Base-by-base conservation (phyloP, 495 filamentous ascomycete genomes). In the Penicillium cinerascens region DNA sequence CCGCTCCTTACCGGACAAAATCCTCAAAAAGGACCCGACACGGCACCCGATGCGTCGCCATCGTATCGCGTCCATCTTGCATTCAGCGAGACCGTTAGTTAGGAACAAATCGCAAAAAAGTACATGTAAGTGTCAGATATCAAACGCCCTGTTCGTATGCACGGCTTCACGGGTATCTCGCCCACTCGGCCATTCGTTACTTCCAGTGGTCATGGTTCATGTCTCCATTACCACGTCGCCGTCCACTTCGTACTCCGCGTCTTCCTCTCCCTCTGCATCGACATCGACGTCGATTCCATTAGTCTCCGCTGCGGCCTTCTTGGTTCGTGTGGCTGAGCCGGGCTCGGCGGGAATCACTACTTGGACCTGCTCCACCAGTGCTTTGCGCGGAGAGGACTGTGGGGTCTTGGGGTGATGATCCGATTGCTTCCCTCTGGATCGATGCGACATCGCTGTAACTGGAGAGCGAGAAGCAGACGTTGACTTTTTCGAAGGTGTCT, bases 341-440 rank as follows among this genome's bases (percentile, higher is more conserved):
- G 65, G 54, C 15, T 69, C 69, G 15, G 63, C 60, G 4, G 70
- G 56, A 16, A 75, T 42, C 38, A 75, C 39, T 18, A 74, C 58
- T 46, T 71, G 60, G 16, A 75, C 38, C 47, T 75, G 67, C 47
- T 75, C 72, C n/a, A 75, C 67, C 22, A 73, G 49, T 2, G 72
- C 63, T 42, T 75, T 75, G 39, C 67, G 69, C 26, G 40, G 66
- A 41, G 64, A 64, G 1, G 72, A 71, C 11, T 62, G 60, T 3
- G 63, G 60, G 4, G 60, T 64, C n/a, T 56, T 66, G n/a, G 53
- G 16, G n/a, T 37, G 50, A 2, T 55, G 50, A 10, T 51, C 54
- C 5, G 55, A 40, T 9, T 56, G 45, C 9, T 48, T 56, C 8
- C 61, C 58, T 35, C 65, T 64, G 18, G 64, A 52, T 35, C 55